Evolutionary conservation across 257 asterid genomes (phyloP), one percentile per base, ranked within the genome.

Genomic region (Echites panduratus): DNA sequence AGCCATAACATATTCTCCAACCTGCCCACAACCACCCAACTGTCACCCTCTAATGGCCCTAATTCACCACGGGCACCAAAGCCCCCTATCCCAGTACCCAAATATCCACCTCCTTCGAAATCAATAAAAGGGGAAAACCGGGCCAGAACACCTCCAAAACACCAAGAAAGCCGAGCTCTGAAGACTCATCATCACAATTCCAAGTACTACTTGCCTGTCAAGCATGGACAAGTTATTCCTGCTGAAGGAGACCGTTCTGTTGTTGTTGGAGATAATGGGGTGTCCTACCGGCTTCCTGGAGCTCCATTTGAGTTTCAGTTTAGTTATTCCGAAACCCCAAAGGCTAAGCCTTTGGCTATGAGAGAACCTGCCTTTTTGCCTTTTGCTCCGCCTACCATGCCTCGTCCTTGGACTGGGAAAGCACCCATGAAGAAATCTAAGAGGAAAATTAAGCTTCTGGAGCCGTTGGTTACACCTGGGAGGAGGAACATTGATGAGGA

Each of bases 341-440:
- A 84, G 73, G 97, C 82, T 24, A 77, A 83, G 82, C 97, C 99
- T 0, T 19, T 94, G 17, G 99, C 96, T 8, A 84, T 94, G 78
- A 86, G 99, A 17, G 99, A 91, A 80, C 98, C 99, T 1, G 97
- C 92, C 0, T 89, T 94, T 71, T 75, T 94, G 77, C 99, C 99
- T 22, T 91, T 94, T 73, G 97, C 96, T 5, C 99, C 99, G 72
- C 93, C 97, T 9, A 84, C 90, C 17, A 94, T 91, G 97, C 88
- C 96, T 61, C 85, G 99, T 73, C 99, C 99, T 4, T 94, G 99
- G 99, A 94, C 98, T 6, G 97, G 99, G 43, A 94, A 94, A 77
- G 98, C 97, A 17, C 99, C 97, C 3, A 73, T 88, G 89, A 94
- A 94, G 73, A 91, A 89, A 79, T 76, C 87, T 16, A 94, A 89